Base-by-base conservation (phyloP, 2,329 filamentous ascomycete genomes). In the Teratosphaeria gauchensis region DNA sequence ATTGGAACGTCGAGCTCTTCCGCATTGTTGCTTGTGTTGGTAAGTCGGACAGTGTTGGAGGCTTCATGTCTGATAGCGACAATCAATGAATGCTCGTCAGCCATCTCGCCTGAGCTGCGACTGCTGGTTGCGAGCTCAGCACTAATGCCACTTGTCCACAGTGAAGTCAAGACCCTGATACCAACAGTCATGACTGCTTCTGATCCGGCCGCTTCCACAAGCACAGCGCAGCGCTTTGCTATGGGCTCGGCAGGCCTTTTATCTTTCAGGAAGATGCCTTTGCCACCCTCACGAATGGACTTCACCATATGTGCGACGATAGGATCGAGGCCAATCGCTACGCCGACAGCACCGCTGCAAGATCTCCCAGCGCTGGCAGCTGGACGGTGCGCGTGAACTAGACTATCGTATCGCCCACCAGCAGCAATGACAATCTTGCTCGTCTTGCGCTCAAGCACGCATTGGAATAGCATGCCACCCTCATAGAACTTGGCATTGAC, bases 401-500 rank as follows among this genome's bases (percentile, higher is more conserved):
- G 77, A 54, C 85, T 84, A 71, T 99, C 95, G 71, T 99, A 99
- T 54, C 94, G 84, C 2, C 94, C 94, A 55, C 95, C 94, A 33
- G 92, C 94, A 5, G 92, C 94, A 68, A 97, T 90, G 0, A 97
- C 89, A 5, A 53, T 35, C 65, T 79, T 77, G 61, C 83, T 86
- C 61, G 87, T 83, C 71, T 90, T 95, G 62, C 83, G 86, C 71
- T 97, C 92, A 63, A 92, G 90, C 1, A 96, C 76, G 68, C 91
- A 96, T 61, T 95, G 89, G 71, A 99, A 97, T 51, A 97, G 78
- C 31, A 97, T 79, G 7, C 92, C 92, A 0, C 88, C 88, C 19
- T 83, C 79, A 72, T 94, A 99, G 71, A 97, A 96, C 58, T 87
- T 88, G 69, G 96, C 92, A 68, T 95, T 95, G 68, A 95, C 83